phyloP scores from a whole-genome alignment of 257 asterid species.

The Plantago major region DNA sequence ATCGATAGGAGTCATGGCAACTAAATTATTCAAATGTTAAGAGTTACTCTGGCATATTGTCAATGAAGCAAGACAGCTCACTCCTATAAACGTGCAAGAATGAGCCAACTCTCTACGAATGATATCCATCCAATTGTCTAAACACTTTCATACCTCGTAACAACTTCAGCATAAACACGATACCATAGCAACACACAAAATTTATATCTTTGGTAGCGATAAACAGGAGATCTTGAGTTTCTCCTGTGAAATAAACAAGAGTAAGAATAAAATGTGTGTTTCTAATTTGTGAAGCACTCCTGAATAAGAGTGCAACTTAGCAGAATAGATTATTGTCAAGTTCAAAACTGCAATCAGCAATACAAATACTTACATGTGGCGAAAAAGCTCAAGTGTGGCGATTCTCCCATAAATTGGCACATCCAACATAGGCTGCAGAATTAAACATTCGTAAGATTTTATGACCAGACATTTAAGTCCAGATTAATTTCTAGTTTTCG shows the following conservation, averaged over 20 bases:
- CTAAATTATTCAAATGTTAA: slow-evolving; percentile 12
- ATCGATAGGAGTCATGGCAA: slow-evolving; percentile 2
- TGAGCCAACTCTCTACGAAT: no score
- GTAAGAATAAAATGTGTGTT: slow-evolving; percentile 5
- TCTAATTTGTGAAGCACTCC: slow-evolving; percentile 2
- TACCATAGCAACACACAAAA: slow-evolving; percentile 95
- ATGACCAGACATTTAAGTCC: neutral
- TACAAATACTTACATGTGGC: slow-evolving; percentile 78
- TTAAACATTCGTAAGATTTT: slow-evolving; percentile 14
- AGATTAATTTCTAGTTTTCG: slow-evolving; percentile 10
- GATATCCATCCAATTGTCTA: neutral
- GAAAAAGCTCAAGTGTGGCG: slow-evolving; percentile 96
- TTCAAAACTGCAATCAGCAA: slow-evolving; percentile 14
- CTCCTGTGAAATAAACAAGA: slow-evolving; percentile 47
- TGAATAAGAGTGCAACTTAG: neutral
- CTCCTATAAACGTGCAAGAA: no score
- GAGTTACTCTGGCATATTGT: neutral
- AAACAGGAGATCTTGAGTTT: slow-evolving; percentile 86
- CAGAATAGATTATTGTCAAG: slow-evolving; percentile 11
- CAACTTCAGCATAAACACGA: slow-evolving; percentile 62
- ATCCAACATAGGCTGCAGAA: slow-evolving; percentile 86
- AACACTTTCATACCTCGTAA: slow-evolving; percentile 55
- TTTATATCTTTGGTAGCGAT: slow-evolving; percentile 83
- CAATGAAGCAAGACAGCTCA: neutral
- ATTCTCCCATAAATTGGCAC: slow-evolving; percentile 99